Evolutionary conservation across 257 asterid species (phyloP).

Genomic region (Solanum paucissectum): DNA sequence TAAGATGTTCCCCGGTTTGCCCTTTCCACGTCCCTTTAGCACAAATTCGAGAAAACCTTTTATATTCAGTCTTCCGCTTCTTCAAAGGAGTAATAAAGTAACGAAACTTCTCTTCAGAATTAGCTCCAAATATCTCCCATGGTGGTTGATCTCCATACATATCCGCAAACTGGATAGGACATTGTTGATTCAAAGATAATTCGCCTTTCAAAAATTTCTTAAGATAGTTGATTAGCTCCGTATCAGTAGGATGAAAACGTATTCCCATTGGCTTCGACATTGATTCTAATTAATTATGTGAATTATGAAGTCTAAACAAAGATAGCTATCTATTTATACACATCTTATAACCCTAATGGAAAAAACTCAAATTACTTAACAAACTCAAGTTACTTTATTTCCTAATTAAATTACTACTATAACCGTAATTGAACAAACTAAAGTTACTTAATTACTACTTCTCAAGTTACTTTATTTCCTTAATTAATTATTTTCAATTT

Average conservation of each 20-base stretch:
- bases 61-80: not conserved
- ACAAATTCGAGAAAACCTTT: not conserved
- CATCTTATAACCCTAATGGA: not conserved
- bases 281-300: not conserved
- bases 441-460: too few species aligned
- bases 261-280: not conserved
- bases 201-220: not conserved
- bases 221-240: not conserved
- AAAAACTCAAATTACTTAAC: too few species aligned
- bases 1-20: not conserved
- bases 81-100: not conserved
- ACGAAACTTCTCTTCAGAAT: not conserved
- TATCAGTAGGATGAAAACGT: not conserved
- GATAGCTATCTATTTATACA: not conserved
- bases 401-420: too few species aligned
- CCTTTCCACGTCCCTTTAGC: not conserved
- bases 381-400: not conserved
- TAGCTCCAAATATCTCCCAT: not conserved
- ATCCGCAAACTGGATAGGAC: too few species aligned
- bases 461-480: too few species aligned
- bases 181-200: too few species aligned
- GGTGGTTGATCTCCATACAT: too few species aligned
- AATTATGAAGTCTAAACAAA: not conserved
- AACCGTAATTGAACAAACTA: too few species aligned
- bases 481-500: too few species aligned